Conservation (phyloP, 176 grass and related monocot species). For the Carex parvula region DNA sequence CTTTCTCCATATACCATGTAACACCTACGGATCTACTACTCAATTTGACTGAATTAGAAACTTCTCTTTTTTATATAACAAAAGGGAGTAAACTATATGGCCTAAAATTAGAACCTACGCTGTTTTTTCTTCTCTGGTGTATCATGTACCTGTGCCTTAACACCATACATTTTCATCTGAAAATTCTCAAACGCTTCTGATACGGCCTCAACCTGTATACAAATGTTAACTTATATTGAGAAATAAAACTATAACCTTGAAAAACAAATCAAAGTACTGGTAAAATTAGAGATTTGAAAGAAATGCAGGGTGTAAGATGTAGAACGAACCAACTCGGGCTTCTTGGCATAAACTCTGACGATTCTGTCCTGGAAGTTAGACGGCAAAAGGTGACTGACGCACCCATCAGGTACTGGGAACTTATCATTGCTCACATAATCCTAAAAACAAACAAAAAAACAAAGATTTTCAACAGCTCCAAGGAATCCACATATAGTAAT, state of each 20-base stretch:
- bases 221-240: background rate
- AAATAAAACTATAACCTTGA: background rate
- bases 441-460: conserved; percentile 30
- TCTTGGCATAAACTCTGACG: conserved; percentile 83
- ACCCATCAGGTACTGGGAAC: conserved; percentile 69
- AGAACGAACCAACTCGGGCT: conserved; percentile 59
- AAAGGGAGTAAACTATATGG: background rate
- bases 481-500: background rate
- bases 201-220: conserved; percentile 57
- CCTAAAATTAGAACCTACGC: conserved; percentile 25
- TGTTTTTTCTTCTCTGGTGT: conserved; percentile 73
- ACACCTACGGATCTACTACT: background rate
- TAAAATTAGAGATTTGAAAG: background rate
- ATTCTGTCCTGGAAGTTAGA: conserved; percentile 67
- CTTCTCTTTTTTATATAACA: background rate
- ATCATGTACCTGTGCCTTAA: conserved; percentile 81
- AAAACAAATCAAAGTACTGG: background rate
- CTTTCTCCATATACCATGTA: conserved; percentile 17
- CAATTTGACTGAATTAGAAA: background rate
- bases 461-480: background rate
- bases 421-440: conserved; percentile 67
- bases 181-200: conserved; percentile 91
- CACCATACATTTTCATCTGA: conserved; percentile 67
- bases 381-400: conserved; percentile 81
- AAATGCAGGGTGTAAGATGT: background rate